These are phyloP conservation scores for Mrakiaceae sp. DNA, from an alignment of 1,284 basidiomycete genomes.

Conservation along the genomic window DNA sequence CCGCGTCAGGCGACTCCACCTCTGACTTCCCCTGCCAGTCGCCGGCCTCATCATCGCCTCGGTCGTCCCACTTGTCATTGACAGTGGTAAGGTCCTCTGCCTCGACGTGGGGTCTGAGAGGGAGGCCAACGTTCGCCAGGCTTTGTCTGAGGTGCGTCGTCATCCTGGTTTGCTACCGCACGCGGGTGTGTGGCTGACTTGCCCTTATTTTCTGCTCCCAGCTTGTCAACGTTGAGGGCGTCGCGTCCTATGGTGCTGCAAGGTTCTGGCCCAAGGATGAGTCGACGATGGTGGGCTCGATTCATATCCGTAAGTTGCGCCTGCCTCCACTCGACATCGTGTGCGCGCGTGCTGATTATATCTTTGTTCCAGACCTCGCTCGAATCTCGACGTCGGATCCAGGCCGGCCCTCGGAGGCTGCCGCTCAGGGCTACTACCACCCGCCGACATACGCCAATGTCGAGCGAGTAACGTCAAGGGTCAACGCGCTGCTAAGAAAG, in stretches of 20 bases:
- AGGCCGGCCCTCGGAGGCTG: constrained; percentile 6
- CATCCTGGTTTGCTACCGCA: neutral
- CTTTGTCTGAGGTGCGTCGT: constrained; percentile 57
- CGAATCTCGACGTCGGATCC: constrained; percentile 26
- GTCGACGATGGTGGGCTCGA: constrained; percentile 70
- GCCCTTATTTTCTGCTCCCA: constrained; percentile 24
- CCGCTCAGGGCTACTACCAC: constrained; percentile 3
- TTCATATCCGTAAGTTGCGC: constrained; percentile 66
- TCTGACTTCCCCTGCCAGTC: constrained; percentile 30
- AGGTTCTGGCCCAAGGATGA: constrained; percentile 97
- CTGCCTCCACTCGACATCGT: constrained; percentile 38
- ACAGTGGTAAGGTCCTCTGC: constrained; percentile 77
- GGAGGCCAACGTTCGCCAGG: constrained; percentile 54
- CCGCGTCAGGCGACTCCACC: no score
- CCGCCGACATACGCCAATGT: constrained; percentile 42
- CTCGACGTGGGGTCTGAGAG: constrained; percentile 66
- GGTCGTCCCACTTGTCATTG: constrained; percentile 87
- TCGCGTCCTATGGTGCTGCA: constrained; percentile 66
- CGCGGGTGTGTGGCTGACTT: neutral
- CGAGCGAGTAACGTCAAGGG: constrained; percentile 60
- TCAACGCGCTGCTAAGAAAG: constrained; percentile 56
- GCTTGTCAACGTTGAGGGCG: constrained; percentile 57
- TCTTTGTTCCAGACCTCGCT: constrained; percentile 34
- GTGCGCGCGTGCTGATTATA: constrained; percentile 17
- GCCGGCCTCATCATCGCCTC: constrained; percentile 89